Evolutionary conservation across 768 basidiomycete species (phyloP).

Genomic region (Dendrothele bispora): DNA sequence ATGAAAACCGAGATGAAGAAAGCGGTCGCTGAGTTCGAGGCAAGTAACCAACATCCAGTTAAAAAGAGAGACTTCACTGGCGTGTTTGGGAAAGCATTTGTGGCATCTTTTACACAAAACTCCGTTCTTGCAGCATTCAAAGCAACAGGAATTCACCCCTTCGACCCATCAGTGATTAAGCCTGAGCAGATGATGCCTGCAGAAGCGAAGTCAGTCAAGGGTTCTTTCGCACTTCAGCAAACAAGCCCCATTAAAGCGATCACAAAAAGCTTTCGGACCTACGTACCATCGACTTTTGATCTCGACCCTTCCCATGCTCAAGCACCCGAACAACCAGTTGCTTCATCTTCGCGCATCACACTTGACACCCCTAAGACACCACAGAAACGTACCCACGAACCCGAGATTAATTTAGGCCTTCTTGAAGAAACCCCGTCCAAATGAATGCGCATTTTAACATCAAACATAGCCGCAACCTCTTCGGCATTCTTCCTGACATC

Average conservation of each 20-base stretch:
- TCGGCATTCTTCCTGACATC: not conserved
- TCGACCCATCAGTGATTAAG: conserved; percentile 21
- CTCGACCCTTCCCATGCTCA: not conserved
- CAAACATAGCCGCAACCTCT: not conserved
- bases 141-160: conserved; percentile 23
- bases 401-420: too few species aligned
- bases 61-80: conserved; percentile 28
- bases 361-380: too few species aligned
- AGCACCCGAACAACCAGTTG: not conserved
- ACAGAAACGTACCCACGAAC: too few species aligned
- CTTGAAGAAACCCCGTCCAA: not conserved
- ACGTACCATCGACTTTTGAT: not conserved
- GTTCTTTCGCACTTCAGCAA: not conserved
- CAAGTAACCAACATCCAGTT: conserved; percentile 14
- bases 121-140: conserved; percentile 23
- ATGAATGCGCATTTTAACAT: not conserved
- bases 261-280: not conserved
- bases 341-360: not conserved
- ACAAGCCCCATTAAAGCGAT: too few species aligned
- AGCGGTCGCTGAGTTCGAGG: conserved; percentile 24
- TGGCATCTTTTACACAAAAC: conserved; percentile 11
- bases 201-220: conserved; percentile 16
- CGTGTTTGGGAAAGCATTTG: conserved; percentile 18
- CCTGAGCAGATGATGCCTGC: too few species aligned
- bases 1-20: conserved; percentile 33